Base-by-base conservation (phyloP, 2,329 filamentous ascomycete genomes). In the Neocatenulostroma microsporum region DNA sequence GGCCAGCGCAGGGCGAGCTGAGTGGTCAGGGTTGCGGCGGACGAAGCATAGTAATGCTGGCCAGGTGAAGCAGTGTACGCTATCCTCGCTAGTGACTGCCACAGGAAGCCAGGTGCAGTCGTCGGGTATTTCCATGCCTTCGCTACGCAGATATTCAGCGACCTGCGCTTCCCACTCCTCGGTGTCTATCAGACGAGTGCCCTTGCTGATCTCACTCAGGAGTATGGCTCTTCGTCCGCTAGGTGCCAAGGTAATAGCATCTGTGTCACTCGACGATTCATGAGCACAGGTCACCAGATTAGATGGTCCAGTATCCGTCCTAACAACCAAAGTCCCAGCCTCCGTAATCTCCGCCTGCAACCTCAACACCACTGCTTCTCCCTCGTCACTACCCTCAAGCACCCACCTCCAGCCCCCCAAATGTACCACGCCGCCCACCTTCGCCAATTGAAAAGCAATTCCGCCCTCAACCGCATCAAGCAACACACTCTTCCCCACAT, bases 51-150 rank as follows among this genome's bases (percentile, higher is more conserved):
- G 37, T 5, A 35, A 26, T 5, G 37, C 30, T 4, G 53, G 53
- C 53, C 53, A 56, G 12, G 24, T 29, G 29, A 54, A 29, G 39
- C n/a, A n/a, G n/a, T n/a, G n/a, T n/a, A n/a, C n/a, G n/a, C 27
- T 11, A 12, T 31, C 15, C 23, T 24, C 7, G 2, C 9, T 4
- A 35, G n/a, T 10, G 27, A 4, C 27, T 38, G 34, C n/a, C 4
- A 46, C 31, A 3, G 19, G 13, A 14, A 39, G 11, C 41, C 44
- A 45, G 9, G 26, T 17, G 2, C 21, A 26, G 7, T 37, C 15
- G 5, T 30, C 37, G 15, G 25, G 6, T 4, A 49, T 7, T 3
- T n/a, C 10, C 4, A 49, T 35, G 12, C 47, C 41, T 20, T 50
- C 40, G 10, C 28, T 11, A 5, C 29, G 24, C 14, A 51, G 28